phyloP scores from a whole-genome alignment of 2,329 filamentous ascomycete genomes.

The Aureobasidium sp. region DNA sequence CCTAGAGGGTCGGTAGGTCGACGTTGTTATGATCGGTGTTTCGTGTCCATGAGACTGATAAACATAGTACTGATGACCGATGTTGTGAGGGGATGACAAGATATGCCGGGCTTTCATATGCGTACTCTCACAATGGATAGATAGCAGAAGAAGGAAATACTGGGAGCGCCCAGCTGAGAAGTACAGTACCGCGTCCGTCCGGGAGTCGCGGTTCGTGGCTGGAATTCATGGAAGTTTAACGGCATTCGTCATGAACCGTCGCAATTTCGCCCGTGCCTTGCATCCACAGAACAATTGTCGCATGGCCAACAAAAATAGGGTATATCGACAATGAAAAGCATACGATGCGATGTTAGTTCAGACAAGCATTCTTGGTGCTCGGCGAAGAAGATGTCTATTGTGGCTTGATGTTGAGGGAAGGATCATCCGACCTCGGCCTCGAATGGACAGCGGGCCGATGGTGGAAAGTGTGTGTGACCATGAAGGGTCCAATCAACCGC shows the following conservation, averaged over 20 bases:
- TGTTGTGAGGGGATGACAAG: neutral
- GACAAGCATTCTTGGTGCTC: neutral
- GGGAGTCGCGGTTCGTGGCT: conserved; percentile 1
- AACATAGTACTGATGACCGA: neutral
- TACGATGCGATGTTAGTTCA: neutral
- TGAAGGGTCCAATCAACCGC: neutral
- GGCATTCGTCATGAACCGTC: neutral
- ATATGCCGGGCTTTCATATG: neutral
- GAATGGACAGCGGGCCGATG: neutral
- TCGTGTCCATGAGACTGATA: neutral
- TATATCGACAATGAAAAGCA: neutral
- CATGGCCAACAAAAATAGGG: neutral
- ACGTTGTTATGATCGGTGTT: neutral
- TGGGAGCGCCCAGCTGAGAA: neutral
- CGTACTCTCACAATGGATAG: neutral
- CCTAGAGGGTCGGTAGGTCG: neutral
- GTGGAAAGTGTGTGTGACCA: neutral
- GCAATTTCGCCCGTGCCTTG: neutral
- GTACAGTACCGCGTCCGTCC: neutral
- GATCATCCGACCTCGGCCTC: conserved; percentile 8
- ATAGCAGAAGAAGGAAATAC: neutral
- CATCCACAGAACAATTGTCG: neutral
- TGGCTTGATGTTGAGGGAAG: conserved; percentile 8
- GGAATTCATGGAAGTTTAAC: neutral
- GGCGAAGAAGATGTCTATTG: neutral